Percentiles rank a stretch among this genome's conserved stretches.
These are phyloP conservation scores for Diaporthe sp. DNA, from an alignment of 2,329 filamentous ascomycete species.

Conservation along the genomic window DNA sequence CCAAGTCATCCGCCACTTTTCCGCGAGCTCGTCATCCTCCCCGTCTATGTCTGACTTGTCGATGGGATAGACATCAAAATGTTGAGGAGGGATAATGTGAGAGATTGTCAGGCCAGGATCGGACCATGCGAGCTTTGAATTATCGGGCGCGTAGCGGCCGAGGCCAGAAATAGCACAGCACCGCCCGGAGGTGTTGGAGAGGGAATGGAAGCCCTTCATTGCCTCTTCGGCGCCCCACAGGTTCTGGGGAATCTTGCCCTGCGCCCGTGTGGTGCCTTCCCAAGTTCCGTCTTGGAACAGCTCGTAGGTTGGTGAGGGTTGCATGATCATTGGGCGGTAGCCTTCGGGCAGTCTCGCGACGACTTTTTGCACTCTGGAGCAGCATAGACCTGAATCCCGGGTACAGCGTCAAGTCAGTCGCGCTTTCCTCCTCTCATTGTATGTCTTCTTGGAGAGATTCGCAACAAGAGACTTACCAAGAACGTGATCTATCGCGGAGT, in stretches of 20 bases:
- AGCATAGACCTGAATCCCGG: background rate
- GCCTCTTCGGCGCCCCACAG: background rate
- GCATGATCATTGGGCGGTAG: background rate
- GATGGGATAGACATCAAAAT: background rate
- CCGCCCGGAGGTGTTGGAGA: background rate
- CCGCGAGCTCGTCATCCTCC: background rate
- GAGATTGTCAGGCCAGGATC: background rate
- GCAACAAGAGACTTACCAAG: background rate
- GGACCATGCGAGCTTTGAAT: background rate
- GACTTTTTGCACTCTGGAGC: background rate
- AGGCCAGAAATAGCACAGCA: slow-evolving; percentile 19
- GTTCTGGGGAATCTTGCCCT: slow-evolving; percentile 73
- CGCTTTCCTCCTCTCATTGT: background rate
- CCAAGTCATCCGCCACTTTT: slow-evolving; percentile 21
- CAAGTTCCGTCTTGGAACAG: background rate
- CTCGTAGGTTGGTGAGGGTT: background rate
- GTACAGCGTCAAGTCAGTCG: background rate
- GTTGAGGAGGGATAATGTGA: background rate
- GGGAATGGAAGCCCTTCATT: slow-evolving; percentile 3
- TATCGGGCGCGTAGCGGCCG: background rate
- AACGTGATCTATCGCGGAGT: background rate
- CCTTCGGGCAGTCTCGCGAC: background rate
- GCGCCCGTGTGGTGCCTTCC: slow-evolving; percentile 72
- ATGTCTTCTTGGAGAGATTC: background rate
- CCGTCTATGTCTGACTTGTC: background rate